Evolutionary conservation across 768 basidiomycete genomes (phyloP), one percentile per base, ranked within the genome.

Genomic region (Lentinus brumalis): DNA sequence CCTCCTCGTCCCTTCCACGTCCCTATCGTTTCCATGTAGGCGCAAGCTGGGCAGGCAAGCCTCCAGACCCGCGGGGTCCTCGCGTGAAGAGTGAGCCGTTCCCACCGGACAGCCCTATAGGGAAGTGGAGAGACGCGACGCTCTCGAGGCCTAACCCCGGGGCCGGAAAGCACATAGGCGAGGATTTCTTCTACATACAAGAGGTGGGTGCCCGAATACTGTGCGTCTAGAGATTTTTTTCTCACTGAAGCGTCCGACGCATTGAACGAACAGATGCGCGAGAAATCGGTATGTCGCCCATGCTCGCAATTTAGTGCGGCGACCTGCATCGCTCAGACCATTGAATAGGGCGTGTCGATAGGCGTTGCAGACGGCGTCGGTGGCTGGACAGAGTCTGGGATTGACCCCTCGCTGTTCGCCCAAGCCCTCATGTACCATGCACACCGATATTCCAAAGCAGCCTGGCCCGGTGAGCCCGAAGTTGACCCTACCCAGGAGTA

Each of bases 281-380:
- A 85, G 69, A 76, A 79, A 57, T 92, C 91, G 79, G 91, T 93
- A 79, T 77, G 87, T 82, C 67, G 66, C 21, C 3, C 12, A 32
- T 35, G 31, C 32, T 44, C 39, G 29, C 29, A 38, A 39, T 40
- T 21, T 26, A 64, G 53, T 61, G 57, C 57, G 49, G 53, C 56
- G 56, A 67, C 53, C 47, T 47, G 35, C 55, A 44, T 21, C 53
- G 18, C 45, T 54, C 16, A 30, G 46, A 26, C 50, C 59, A 31
- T 60, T 42, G 47, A n/a, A 35, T 49, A 92, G 90, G 90, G 91
- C 26, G 71, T 92, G 31, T 83, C 89, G 2, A 79, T 97, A 55
- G 94, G 92, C 40, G 84, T 97, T 5, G 92, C 94, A 41, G 95
- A 98, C 67, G 95, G 95, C 18, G 94, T 97, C 4, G 94, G 94